Conservation (phyloP, 2,329 filamentous ascomycete species). For the Zopfia rhizophila region DNA sequence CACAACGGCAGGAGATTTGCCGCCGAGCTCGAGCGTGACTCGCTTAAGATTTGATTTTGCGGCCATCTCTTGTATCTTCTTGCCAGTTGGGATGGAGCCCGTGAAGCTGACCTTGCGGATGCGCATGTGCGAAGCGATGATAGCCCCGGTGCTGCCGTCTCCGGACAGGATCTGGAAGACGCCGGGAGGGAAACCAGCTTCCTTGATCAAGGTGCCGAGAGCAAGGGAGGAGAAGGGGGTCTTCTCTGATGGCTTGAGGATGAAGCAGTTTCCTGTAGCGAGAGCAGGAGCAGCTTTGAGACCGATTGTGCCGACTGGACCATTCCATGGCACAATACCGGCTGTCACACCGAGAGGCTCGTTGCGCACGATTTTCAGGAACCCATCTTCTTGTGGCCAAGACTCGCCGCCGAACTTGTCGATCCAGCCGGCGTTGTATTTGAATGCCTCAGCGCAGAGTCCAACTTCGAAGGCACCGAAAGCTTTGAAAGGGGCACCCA, state of each 20-base stretch:
- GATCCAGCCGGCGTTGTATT: slow-evolving; percentile 49
- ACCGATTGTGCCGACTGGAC: slow-evolving; percentile 50
- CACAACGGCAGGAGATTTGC: slow-evolving; percentile 56
- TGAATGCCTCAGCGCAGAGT: slow-evolving; percentile 47
- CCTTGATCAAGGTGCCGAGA: slow-evolving; percentile 46
- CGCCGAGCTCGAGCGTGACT: slow-evolving; percentile 57
- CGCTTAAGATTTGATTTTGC: slow-evolving; percentile 56
- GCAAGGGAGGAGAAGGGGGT: slow-evolving; percentile 47
- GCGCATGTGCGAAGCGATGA: slow-evolving; percentile 51
- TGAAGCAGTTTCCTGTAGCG: slow-evolving; percentile 49
- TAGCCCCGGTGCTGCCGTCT: slow-evolving; percentile 49
- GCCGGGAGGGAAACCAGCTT: slow-evolving; percentile 53
- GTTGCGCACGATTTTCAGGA: slow-evolving; percentile 55
- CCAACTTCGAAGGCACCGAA: slow-evolving; percentile 59
- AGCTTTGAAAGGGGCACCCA: slow-evolving; percentile 57
- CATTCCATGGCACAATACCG: slow-evolving; percentile 57
- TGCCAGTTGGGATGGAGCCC: slow-evolving; percentile 50
- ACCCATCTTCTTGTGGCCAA: slow-evolving; percentile 58
- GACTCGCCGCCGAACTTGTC: slow-evolving; percentile 48
- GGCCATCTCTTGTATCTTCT: slow-evolving; percentile 54
- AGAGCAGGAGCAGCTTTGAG: slow-evolving; percentile 50
- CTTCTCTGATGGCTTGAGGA: slow-evolving; percentile 50
- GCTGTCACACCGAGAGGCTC: slow-evolving; percentile 56
- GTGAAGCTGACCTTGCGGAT: slow-evolving; percentile 57
- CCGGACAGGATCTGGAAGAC: slow-evolving; percentile 54